Base-by-base conservation (phyloP, 2,329 filamentous ascomycete species). In the Penicillium sp. region DNA sequence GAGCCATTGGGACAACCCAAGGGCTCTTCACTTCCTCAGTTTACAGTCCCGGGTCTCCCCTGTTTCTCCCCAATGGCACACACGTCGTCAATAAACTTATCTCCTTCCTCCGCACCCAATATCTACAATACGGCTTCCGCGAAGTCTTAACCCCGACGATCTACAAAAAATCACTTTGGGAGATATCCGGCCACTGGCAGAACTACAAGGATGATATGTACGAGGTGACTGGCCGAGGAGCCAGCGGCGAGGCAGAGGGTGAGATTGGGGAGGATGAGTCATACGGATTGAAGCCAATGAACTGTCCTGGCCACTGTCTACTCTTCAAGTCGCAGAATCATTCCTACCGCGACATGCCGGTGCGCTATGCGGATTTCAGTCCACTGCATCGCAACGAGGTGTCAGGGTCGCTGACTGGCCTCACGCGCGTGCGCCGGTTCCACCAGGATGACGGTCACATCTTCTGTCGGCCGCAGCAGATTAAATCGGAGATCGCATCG, bases 191-290 rank as follows among this genome's bases (percentile, higher is more conserved):
- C 2, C 89, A 95, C 59, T 83, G 91, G 77, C 84, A 92, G 47
- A 95, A 95, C 67, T 95, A 95, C 72, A 85, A 88, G 51, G 86
- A 95, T 63, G 89, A 95, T 64, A 95, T 95, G 90, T 95, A 91
- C 70, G 84, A 87, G 46, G 89, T 95, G 39, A 67, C 73, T 18
- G 77, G 77, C 1, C 75, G 78, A 13, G 76, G 75, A n/a, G 71
- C 73, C 29, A 72, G 65, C 18, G 73, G 73, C 3, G 64, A 73
- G 38, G 72, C 55, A 29, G 70, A 71, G 5, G 68, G 67, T 2
- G 76, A 81, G 52, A 55, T 68, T 7, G 77, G 75, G 16, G 80
- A 84, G 53, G 82, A 87, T 54, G 83, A 85, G 56, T 86, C 88
- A 54, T 95, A 88, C 69, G 88, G 88, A 14, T 74, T 95, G 59